These are phyloP conservation scores for Colletotrichum chlorophyti DNA, from an alignment of 2,329 filamentous ascomycete species.

Conservation along the genomic window DNA sequence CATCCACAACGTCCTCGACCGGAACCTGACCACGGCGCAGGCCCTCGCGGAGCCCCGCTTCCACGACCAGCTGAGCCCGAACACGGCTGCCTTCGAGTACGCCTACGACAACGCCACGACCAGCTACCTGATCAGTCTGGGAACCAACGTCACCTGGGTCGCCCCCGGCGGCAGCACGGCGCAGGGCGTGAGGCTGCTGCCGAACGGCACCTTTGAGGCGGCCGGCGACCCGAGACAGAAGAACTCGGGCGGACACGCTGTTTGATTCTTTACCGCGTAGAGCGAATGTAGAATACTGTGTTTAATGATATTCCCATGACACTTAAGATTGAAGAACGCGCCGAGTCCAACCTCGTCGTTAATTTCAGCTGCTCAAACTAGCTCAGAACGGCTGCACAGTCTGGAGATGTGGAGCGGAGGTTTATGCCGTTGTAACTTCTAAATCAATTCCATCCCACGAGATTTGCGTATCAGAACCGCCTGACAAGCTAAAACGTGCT, in stretches of 20 bases:
- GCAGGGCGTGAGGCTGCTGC: slow-evolving; percentile 72
- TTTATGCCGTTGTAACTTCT: too few relatives aligned
- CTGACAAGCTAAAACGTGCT: too few relatives aligned
- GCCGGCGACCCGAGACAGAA: slow-evolving; percentile 82
- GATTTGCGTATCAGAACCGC: too few relatives aligned
- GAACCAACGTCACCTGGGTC: slow-evolving; percentile 79
- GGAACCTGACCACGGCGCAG: slow-evolving; percentile 62
- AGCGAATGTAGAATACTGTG: background rate
- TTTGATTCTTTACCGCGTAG: slow-evolving; percentile 39
- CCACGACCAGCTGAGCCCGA: slow-evolving; percentile 83
- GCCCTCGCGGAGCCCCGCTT: slow-evolving; percentile 74
- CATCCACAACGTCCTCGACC: slow-evolving; percentile 76
- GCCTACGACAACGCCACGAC: slow-evolving; percentile 74
- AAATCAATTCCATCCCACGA: too few relatives aligned
- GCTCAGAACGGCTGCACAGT: too few relatives aligned
- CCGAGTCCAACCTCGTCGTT: too few relatives aligned
- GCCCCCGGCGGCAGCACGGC: slow-evolving; percentile 71
- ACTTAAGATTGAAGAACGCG: too few relatives aligned
- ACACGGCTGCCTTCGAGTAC: slow-evolving; percentile 73
- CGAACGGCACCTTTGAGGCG: slow-evolving; percentile 76
- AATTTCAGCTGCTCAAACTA: too few relatives aligned
- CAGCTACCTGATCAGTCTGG: slow-evolving; percentile 67
- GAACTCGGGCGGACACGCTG: slow-evolving; percentile 71
- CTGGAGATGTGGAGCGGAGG: too few relatives aligned
- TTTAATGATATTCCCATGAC: background rate